A percentile compares a stretch with the other conserved stretches of the same genome.
phyloP scores from a whole-genome alignment of 2,329 filamentous ascomycete genomes.

The Pezicula neosporulosa region DNA sequence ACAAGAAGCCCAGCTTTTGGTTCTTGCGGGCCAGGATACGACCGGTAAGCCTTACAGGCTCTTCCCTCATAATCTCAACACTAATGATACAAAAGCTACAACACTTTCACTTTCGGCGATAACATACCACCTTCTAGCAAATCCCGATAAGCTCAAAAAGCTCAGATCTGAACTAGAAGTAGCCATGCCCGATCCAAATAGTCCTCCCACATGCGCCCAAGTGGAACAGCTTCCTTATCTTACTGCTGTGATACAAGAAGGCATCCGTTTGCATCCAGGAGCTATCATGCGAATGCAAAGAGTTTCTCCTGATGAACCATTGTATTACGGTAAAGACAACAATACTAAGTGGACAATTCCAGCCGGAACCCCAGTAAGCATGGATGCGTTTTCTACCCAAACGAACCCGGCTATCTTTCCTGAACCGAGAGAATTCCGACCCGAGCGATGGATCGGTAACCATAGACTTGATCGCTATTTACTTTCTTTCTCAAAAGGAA shows the following conservation, averaged over 20 bases:
- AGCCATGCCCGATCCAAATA: slow-evolving; percentile 3
- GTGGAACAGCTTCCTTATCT: slow-evolving; percentile 34
- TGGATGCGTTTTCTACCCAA: slow-evolving; percentile 32
- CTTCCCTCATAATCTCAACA: no score
- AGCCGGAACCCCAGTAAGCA: slow-evolving; percentile 26
- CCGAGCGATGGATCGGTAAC: slow-evolving; percentile 28
- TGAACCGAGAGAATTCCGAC: slow-evolving; percentile 30
- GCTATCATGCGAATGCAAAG: slow-evolving; percentile 30
- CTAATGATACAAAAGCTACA: slow-evolving; percentile 10
- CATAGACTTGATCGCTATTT: neutral
- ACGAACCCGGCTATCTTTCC: slow-evolving; percentile 30
- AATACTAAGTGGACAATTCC: slow-evolving; percentile 28
- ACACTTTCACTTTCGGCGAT: slow-evolving; percentile 27
- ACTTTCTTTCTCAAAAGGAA: neutral
- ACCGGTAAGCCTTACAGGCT: slow-evolving; percentile 23
- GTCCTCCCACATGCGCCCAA: neutral
- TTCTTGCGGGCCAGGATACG: slow-evolving; percentile 30
- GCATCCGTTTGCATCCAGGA: slow-evolving; percentile 29
- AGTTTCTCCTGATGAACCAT: slow-evolving; percentile 28
- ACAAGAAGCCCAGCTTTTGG: slow-evolving; percentile 21
- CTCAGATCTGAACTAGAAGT: slow-evolving; percentile 29
- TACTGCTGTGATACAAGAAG: slow-evolving; percentile 23
- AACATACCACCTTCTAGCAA: slow-evolving; percentile 30
- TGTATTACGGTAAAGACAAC: slow-evolving; percentile 21
- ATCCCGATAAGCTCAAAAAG: slow-evolving; percentile 21